Conservation (phyloP, 2,329 filamentous ascomycete genomes). For the Aspergillus texensis region DNA sequence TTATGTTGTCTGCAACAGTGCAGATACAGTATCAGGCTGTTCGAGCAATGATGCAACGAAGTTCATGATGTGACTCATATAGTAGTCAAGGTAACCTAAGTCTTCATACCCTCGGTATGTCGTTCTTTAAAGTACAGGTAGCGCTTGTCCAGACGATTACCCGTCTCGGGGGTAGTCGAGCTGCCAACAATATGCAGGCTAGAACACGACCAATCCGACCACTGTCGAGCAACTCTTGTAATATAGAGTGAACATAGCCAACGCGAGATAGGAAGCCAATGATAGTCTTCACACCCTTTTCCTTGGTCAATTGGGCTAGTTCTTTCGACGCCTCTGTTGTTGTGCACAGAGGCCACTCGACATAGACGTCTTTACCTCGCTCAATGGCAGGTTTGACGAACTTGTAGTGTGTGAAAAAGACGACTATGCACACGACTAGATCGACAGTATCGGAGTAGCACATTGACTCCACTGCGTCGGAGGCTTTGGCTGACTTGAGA, state of each 20-base stretch:
- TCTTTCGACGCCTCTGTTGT: neutral
- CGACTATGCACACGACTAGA: neutral
- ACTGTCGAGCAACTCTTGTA: neutral
- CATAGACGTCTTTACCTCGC: neutral
- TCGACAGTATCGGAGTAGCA: neutral
- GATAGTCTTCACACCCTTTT: neutral
- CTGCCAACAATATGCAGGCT: neutral
- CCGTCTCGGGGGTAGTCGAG: neutral
- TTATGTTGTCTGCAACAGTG: neutral
- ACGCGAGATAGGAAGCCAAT: neutral
- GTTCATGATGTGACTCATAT: neutral
- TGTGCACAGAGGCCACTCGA: neutral
- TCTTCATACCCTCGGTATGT: neutral
- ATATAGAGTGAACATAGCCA: neutral
- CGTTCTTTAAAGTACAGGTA: neutral
- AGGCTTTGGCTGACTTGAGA: neutral
- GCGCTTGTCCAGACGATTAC: neutral
- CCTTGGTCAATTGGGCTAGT: neutral
- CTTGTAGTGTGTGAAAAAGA: neutral
- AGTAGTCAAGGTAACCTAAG: neutral
- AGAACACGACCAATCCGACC: neutral
- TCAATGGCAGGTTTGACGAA: neutral
- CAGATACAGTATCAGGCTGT: neutral
- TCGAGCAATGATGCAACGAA: neutral
- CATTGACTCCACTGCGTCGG: neutral